phyloP scores from a whole-genome alignment of 2,329 filamentous ascomycete genomes.

The Alternaria gaisen region DNA sequence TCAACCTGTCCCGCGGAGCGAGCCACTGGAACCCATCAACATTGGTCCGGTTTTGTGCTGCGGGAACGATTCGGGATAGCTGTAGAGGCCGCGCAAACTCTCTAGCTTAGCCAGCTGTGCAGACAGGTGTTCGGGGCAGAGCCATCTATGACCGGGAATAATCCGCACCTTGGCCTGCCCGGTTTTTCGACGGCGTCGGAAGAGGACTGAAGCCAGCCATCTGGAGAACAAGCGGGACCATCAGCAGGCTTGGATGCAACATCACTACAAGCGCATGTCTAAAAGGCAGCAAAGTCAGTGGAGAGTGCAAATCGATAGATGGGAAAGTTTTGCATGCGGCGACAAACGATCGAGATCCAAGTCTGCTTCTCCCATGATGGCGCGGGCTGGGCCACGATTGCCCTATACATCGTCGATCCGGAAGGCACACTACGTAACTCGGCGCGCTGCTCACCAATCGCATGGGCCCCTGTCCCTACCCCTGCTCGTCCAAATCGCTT shows the following conservation, averaged over 20 bases:
- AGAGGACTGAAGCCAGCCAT: no score
- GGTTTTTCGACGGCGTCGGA: no score
- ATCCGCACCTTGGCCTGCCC: no score
- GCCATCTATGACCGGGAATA: no score
- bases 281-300: background rate
- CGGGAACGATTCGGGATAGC: no score
- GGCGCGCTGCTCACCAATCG: conserved; percentile 9
- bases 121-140: no score
- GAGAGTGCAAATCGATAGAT: background rate
- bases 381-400: conserved; percentile 1
- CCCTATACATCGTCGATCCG: conserved; percentile 12
- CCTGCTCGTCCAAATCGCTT: conserved; percentile 15
- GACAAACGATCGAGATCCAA: conserved; percentile 4
- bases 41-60: no score
- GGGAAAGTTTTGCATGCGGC: background rate
- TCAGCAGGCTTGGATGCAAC: background rate
- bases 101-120: no score
- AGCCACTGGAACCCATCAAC: no score
- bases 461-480: background rate
- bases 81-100: no score
- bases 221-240: no score
- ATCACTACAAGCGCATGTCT: background rate
- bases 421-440: conserved; percentile 14
- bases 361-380: background rate
- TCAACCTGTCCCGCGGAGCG: no score